Conservation (phyloP, 2,329 filamentous ascomycete species). For the Annulohypoxylon truncatum region DNA sequence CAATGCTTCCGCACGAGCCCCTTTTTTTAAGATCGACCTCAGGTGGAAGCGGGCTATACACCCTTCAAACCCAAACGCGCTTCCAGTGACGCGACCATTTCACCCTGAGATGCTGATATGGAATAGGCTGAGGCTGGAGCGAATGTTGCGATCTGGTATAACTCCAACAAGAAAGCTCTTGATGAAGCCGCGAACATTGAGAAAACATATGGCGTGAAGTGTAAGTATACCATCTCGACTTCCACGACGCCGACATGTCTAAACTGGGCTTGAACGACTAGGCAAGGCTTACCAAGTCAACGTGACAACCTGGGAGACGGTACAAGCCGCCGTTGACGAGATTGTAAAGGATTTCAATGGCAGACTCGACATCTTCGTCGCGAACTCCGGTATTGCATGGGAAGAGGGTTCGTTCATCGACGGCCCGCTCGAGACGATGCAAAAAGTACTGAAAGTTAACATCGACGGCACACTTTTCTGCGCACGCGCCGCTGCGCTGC, state of each 20-base stretch:
- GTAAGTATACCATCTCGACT: constrained; percentile 56
- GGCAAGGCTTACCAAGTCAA: constrained; percentile 73
- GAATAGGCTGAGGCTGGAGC: constrained; percentile 72
- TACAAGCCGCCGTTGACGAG: constrained; percentile 62
- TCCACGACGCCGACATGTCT: neutral
- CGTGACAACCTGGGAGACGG: constrained; percentile 64
- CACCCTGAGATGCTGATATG: neutral
- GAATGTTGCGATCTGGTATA: constrained; percentile 79
- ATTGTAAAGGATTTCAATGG: constrained; percentile 76
- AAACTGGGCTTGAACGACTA: constrained; percentile 42
- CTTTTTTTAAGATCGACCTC: neutral
- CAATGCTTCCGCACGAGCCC: neutral
- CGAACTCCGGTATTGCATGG: constrained; percentile 83
- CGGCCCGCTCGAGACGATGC: constrained; percentile 71
- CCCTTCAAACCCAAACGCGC: neutral
- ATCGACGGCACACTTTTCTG: constrained; percentile 83
- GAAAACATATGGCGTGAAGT: constrained; percentile 74
- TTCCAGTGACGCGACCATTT: neutral
- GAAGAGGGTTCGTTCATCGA: constrained; percentile 75
- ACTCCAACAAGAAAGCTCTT: constrained; percentile 73
- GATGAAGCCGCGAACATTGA: constrained; percentile 72
- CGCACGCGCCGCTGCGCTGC: constrained; percentile 74
- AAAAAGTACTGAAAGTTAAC: constrained; percentile 76
- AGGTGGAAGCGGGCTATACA: neutral
- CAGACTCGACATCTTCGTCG: constrained; percentile 81